A percentile compares a stretch with the other conserved stretches of the same genome.
These are phyloP conservation scores for Falciphora oryzae DNA, from an alignment of 2,329 filamentous ascomycete species.

Conservation along the genomic window DNA sequence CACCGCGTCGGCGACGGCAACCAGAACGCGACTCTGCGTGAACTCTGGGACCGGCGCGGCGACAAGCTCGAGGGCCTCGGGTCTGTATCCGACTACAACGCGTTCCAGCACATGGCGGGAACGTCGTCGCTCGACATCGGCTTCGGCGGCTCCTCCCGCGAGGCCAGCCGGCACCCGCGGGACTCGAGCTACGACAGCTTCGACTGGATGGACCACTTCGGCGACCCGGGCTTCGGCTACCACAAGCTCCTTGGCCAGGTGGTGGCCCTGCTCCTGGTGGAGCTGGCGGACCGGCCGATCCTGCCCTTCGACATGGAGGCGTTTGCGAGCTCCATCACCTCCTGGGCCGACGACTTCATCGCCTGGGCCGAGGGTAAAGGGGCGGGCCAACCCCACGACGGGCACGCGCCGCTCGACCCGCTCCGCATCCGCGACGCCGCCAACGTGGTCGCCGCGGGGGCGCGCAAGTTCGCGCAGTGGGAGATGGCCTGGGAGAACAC, in stretches of 20 bases:
- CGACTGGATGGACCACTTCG: slow-evolving; percentile 73
- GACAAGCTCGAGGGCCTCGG: slow-evolving; percentile 63
- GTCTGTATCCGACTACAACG: slow-evolving; percentile 74
- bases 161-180: slow-evolving; percentile 53
- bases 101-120: slow-evolving; percentile 88
- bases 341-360: slow-evolving; percentile 44
- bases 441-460: slow-evolving; percentile 50
- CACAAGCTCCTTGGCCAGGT: slow-evolving; percentile 76
- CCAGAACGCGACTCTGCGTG: slow-evolving; percentile 64
- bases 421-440: slow-evolving; percentile 59
- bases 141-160: slow-evolving; percentile 42
- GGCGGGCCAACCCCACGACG: slow-evolving; percentile 27
- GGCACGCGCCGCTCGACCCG: slow-evolving; percentile 39
- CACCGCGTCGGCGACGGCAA: slow-evolving; percentile 68
- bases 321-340: slow-evolving; percentile 63
- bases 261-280: slow-evolving; percentile 74
- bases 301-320: slow-evolving; percentile 73
- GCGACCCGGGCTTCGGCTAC: slow-evolving; percentile 78
- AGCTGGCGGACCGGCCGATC: slow-evolving; percentile 75
- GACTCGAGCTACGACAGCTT: slow-evolving; percentile 88
- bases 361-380: slow-evolving; percentile 29
- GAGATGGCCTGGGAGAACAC: slow-evolving; percentile 69
- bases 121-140: slow-evolving; percentile 81
- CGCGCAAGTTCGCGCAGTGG: slow-evolving; percentile 67
- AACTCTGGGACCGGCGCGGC: slow-evolving; percentile 66